Evolutionary conservation across 2,329 filamentous ascomycete genomes (phyloP), one percentile per base, ranked within the genome.

Genomic region (Xylariaceae sp.): DNA sequence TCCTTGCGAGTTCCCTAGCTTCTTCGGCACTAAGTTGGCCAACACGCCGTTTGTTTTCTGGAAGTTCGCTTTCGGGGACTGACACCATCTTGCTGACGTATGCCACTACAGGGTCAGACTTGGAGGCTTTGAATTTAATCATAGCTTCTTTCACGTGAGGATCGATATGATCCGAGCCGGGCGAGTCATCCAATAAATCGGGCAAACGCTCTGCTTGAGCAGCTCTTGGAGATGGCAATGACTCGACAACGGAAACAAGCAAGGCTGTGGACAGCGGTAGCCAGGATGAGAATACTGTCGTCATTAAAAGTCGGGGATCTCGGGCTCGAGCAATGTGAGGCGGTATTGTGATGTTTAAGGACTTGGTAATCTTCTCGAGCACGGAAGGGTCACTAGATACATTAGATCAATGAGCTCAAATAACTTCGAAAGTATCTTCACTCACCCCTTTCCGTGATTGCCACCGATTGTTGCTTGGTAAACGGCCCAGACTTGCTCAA

Each of bases 21-120:
- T 97, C 94, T 58, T 96, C 94, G 1, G 91, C 88, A 32, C 84
- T 96, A 66, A 97, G 81, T 36, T 86, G 85, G 0, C 87, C 87
- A 13, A 75, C 72, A 13, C 85, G 81, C 39, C 91, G 82, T 71
- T 88, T 95, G 70, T 96, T 96, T 46, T 93, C 84, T 0, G 91
- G 89, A 4, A 99, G 77, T 64, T 99, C 93, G 71, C 91, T 97
- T 67, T 95, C 91, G 0, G 92, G 93, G 10, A 99, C 81, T 0
- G 94, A 94, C 1, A 97, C 90, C 92, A 99, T 97, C 71, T 99
- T 99, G 75, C 93, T 97, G 56, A 99, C 90, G 62, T 96, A 99
- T 7, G 91, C 93, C 1, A 99, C 91, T 0, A 96, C 85, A 0
- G 93, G 92, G 52, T 89, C 88, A 0, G 85, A 80, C 32, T 82